Evolutionary conservation across 768 basidiomycete genomes (phyloP).

Genomic region (Psilocybe subaeruginosa): DNA sequence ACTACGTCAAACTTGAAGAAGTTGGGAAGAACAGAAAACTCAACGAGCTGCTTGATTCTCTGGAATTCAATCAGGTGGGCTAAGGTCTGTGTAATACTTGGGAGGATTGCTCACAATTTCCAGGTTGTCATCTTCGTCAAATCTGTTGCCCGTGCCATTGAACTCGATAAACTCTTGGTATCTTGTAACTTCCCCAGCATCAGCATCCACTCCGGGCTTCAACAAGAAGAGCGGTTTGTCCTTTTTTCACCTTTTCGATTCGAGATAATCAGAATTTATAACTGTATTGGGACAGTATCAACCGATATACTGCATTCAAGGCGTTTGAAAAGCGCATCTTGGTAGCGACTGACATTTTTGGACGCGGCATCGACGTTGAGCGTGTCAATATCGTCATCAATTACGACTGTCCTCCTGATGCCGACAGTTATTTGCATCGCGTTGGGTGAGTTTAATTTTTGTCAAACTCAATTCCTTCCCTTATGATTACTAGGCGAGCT

Average conservation of each 20-base stretch:
- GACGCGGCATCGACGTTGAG: conserved; percentile 99
- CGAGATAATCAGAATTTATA: background rate
- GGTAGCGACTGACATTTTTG: conserved; percentile 98
- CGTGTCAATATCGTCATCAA: conserved; percentile 99
- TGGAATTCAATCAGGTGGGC: conserved; percentile 96
- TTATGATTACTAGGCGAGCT: conserved; percentile 67
- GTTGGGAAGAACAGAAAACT: conserved; percentile 94
- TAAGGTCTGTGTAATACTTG: background rate
- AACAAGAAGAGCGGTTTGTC: conserved; percentile 93
- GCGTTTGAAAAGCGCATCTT: conserved; percentile 99
- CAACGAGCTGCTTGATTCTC: conserved; percentile 91
- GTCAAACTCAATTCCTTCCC: background rate
- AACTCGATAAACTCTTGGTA: conserved; percentile 92
- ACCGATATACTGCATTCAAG: conserved; percentile 97
- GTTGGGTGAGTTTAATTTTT: conserved; percentile 68
- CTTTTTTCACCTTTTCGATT: background rate
- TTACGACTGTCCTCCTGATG: conserved; percentile 96
- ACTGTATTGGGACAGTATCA: conserved; percentile 60
- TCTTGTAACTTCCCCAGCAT: conserved; percentile 99
- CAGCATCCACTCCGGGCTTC: conserved; percentile 92
- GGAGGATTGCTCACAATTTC: background rate
- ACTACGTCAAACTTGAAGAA: conserved; percentile 97
- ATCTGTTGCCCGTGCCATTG: conserved; percentile 94
- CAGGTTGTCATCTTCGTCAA: conserved; percentile 99
- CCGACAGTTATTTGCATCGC: conserved; percentile 98